phyloP scores from a whole-genome alignment of 257 asterid genomes.

The Fraxinus anomala region DNA sequence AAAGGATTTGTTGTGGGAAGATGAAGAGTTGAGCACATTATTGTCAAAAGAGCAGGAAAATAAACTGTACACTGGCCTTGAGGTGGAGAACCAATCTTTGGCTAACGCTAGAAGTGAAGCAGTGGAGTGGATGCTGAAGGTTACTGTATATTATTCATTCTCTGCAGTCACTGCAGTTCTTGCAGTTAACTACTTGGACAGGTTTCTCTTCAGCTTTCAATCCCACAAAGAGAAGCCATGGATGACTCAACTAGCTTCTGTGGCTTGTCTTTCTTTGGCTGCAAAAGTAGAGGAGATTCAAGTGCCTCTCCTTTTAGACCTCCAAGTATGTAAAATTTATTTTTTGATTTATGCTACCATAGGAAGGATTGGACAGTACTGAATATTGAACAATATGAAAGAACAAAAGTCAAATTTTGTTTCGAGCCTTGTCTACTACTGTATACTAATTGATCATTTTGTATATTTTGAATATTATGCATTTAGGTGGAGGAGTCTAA shows the following conservation, averaged over 20 bases:
- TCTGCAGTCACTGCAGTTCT: conserved; percentile 60
- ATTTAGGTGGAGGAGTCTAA: conserved; percentile 52
- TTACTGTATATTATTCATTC: conserved; percentile 41
- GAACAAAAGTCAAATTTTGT: not conserved
- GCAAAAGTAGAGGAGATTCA: conserved; percentile 61
- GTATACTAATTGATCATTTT: not conserved
- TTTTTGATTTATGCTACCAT: conserved; percentile 6
- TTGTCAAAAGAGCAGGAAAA: conserved; percentile 57
- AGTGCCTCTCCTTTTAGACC: conserved; percentile 58
- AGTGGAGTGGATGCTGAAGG: conserved; percentile 54
- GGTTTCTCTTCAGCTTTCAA: conserved; percentile 34
- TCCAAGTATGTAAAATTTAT: conserved; percentile 44
- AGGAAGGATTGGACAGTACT: not conserved
- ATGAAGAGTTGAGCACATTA: conserved; percentile 52
- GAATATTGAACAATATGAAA: not conserved
- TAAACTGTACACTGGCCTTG: conserved; percentile 27
- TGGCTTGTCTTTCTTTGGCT: conserved; percentile 59
- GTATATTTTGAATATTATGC: not conserved
- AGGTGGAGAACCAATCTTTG: conserved; percentile 31
- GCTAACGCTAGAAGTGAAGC: conserved; percentile 50
- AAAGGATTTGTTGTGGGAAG: conserved; percentile 43
- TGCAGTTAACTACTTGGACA: conserved; percentile 51
- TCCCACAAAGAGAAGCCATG: conserved; percentile 49
- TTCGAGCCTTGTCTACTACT: not conserved
- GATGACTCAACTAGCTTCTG: conserved; percentile 59